Evolutionary conservation across 441 rosid species (phyloP).

Genomic region (Isatis lusitanica): DNA sequence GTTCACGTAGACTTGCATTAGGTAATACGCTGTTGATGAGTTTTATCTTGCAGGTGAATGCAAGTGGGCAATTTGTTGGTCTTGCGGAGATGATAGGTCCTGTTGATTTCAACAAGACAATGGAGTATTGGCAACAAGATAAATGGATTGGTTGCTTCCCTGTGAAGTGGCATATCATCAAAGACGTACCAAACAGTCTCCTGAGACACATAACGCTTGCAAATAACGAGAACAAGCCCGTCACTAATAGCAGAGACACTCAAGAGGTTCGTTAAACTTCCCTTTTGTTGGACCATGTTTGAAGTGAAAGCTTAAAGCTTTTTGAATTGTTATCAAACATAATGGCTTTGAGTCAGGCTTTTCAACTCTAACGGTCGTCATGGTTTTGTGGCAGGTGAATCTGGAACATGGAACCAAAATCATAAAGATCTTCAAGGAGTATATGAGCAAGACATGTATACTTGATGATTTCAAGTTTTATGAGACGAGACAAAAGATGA

Average conservation of each 20-base stretch:
- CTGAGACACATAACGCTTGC: slow-evolving; percentile 62
- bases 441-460: slow-evolving; percentile 70
- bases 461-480: slow-evolving; percentile 93
- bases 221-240: slow-evolving; percentile 75
- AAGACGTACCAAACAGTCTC: slow-evolving; percentile 66
- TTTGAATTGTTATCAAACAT: background rate
- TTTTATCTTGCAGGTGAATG: slow-evolving; percentile 54
- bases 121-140: slow-evolving; percentile 80
- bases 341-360: background rate
- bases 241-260: slow-evolving; percentile 78
- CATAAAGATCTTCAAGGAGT: slow-evolving; percentile 69
- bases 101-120: slow-evolving; percentile 65
- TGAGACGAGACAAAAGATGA: slow-evolving; percentile 70
- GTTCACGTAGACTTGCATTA: background rate
- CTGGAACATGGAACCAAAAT: slow-evolving; percentile 68
- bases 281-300: background rate
- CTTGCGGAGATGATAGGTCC: slow-evolving; percentile 72
- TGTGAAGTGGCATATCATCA: slow-evolving; percentile 70
- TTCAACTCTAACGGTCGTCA: background rate
- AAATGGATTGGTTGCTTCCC: slow-evolving; percentile 84
- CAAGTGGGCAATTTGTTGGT: slow-evolving; percentile 79
- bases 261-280: slow-evolving; percentile 53
- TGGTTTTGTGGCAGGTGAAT: slow-evolving; percentile 51
- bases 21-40: background rate
- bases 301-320: slow-evolving; percentile 8